Base-by-base conservation (phyloP, 202 grass and related monocot species). In the Sporobolus alterniflorus region DNA sequence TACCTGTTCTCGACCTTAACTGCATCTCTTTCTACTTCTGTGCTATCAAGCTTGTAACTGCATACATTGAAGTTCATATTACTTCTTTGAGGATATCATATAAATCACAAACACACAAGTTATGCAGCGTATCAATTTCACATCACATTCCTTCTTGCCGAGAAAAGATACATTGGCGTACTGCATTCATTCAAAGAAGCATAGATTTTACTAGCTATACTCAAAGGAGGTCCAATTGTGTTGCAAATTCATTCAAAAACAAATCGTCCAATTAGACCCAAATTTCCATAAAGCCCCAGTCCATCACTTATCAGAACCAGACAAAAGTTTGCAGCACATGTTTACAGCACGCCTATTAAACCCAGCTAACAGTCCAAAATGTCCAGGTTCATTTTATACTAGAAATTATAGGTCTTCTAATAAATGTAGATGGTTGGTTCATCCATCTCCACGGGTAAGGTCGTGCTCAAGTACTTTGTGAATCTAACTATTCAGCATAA, bases 1-100 rank as follows among this genome's bases (percentile, higher is more conserved):
- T 64, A 99, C 97, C 93, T 97, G 85, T 94, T 97, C 40, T 89
- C 59, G 64, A 31, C 74, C 84, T 83, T 89, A 78, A 82, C 71
- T 1, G 55, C 36, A 26, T 75, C 93, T 89, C 91, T 92, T 81
- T 97, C 89, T 54, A 66, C 82, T 83, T 85, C 90, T 52, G 89
- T 84, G 84, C 81, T 92, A 81, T 84, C 84, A 40, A 97, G 63
- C 56, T 70, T 88, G 63, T 92, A 97, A 67, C 97, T 97, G 91
- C 54, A 89, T 54, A 15, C 86, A 47, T n/a, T 39, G 18, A 82
- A 81, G 74, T 14, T 66, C 57, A 66, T 22, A 67, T 87, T 71
- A 60, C 13, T 78, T 60, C 11, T 78, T 70, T 24, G 31, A 64
- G 56, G 39, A 11, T 60, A 67, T 51, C 11, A 74, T 72, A 69